A percentile compares a stretch with the other conserved stretches of the same genome.
phyloP scores from a whole-genome alignment of 1,284 basidiomycete genomes.

The Laetiporus sulphureus region DNA sequence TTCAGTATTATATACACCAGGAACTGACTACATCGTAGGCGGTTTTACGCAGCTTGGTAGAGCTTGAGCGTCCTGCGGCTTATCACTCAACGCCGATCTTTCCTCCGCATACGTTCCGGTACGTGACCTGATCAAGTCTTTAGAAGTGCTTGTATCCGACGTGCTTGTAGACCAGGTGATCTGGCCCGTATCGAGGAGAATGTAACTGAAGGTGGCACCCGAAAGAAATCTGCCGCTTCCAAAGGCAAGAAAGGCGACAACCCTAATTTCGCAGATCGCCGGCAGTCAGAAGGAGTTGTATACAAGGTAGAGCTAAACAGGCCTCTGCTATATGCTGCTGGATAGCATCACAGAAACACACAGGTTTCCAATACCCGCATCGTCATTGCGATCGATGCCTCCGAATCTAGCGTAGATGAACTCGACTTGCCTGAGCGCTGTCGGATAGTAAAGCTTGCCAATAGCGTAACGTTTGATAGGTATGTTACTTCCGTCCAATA shows the following conservation, averaged over 20 bases:
- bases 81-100: constrained; percentile 69
- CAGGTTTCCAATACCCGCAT: constrained; percentile 75
- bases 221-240: constrained; percentile 35
- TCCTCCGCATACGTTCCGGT: constrained; percentile 84
- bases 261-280: constrained; percentile 27
- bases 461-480: constrained; percentile 90
- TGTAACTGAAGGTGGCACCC: constrained; percentile 29
- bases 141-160: background rate
- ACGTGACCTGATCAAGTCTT: constrained; percentile 10
- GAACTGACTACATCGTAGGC: constrained; percentile 8
- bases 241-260: constrained; percentile 37
- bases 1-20: background rate
- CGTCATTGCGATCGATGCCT: constrained; percentile 65
- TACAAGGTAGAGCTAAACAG: too few relatives aligned
- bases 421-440: constrained; percentile 80
- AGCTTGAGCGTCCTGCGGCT: constrained; percentile 79
- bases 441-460: constrained; percentile 83
- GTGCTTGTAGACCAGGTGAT: constrained; percentile 46
- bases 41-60: constrained; percentile 56
- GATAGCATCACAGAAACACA: too few relatives aligned
- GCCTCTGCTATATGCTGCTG: too few relatives aligned
- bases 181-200: constrained; percentile 80
- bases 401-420: constrained; percentile 51
- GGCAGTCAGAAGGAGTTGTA: constrained; percentile 66
- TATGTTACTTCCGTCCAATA: too few relatives aligned